Percentiles rank a stretch among this genome's conserved stretches.
Evolutionary conservation across 1,139 yeast species (phyloP).

Genomic region (Fermentozyma sake): DNA sequence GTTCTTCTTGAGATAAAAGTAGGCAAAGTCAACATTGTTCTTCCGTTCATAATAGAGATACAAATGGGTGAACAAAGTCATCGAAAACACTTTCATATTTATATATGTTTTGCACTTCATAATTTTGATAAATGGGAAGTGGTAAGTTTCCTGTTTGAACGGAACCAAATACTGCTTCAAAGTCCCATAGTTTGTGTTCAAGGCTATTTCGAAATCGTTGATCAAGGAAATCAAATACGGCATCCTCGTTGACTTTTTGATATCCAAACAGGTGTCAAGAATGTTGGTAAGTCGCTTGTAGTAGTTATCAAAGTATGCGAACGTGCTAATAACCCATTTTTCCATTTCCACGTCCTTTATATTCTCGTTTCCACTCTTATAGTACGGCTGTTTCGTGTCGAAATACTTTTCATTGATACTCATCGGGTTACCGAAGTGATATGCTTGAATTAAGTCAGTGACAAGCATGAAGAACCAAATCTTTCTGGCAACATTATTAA

Average conservation of each 20-base stretch:
- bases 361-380: constrained; percentile 22
- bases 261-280: constrained; percentile 20
- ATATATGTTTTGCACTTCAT: constrained; percentile 30
- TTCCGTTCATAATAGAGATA: constrained; percentile 17
- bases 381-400: constrained; percentile 26
- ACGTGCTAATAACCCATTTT: constrained; percentile 19
- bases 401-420: constrained; percentile 23
- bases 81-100: constrained; percentile 25
- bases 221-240: constrained; percentile 18
- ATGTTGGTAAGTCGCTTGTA: constrained; percentile 18
- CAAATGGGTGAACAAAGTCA: constrained; percentile 24
- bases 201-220: constrained; percentile 25
- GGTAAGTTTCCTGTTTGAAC: constrained; percentile 17
- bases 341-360: constrained; percentile 26
- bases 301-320: constrained; percentile 22
- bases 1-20: constrained; percentile 20
- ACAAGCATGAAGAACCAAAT: constrained; percentile 28
- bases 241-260: constrained; percentile 17
- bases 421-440: constrained; percentile 38
- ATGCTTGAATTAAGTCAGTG: constrained; percentile 34
- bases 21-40: constrained; percentile 11
- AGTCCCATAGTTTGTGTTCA: constrained; percentile 19
- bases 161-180: constrained; percentile 22
- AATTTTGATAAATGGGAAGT: constrained; percentile 27
- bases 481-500: constrained; percentile 31